These are phyloP conservation scores for Penicillium bovifimosum DNA, from an alignment of 495 filamentous ascomycete species.

Conservation along the genomic window DNA sequence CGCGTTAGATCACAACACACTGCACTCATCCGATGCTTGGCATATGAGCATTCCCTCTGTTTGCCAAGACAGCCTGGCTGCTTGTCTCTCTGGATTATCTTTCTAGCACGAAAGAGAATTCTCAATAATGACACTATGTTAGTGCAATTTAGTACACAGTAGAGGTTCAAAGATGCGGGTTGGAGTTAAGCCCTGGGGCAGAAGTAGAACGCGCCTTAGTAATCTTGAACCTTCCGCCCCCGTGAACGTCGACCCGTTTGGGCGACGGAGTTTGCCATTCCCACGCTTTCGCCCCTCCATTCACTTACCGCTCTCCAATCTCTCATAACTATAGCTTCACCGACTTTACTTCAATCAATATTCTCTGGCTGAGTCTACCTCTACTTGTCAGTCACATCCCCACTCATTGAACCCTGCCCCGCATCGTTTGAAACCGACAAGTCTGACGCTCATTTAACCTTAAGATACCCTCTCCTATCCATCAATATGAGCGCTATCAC, in stretches of 20 bases:
- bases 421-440: background rate
- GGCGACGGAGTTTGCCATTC: too few relatives aligned
- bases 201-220: too few relatives aligned
- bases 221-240: too few relatives aligned
- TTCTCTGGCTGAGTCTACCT: background rate
- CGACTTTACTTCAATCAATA: background rate
- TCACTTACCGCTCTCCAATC: background rate
- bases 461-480: background rate
- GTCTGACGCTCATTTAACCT: background rate
- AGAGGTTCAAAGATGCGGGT: background rate
- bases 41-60: background rate
- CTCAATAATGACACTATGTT: background rate
- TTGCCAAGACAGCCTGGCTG: background rate
- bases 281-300: too few relatives aligned
- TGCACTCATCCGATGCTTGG: background rate
- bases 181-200: background rate
- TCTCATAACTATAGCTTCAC: background rate
- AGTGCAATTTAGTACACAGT: background rate
- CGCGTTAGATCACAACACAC: too few relatives aligned
- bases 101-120: background rate
- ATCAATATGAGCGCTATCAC: conserved; percentile 30
- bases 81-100: background rate
- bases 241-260: too few relatives aligned
- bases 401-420: background rate
- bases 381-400: background rate